Base-by-base conservation (phyloP, 2,329 filamentous ascomycete species). In the Fusarium illudens region DNA sequence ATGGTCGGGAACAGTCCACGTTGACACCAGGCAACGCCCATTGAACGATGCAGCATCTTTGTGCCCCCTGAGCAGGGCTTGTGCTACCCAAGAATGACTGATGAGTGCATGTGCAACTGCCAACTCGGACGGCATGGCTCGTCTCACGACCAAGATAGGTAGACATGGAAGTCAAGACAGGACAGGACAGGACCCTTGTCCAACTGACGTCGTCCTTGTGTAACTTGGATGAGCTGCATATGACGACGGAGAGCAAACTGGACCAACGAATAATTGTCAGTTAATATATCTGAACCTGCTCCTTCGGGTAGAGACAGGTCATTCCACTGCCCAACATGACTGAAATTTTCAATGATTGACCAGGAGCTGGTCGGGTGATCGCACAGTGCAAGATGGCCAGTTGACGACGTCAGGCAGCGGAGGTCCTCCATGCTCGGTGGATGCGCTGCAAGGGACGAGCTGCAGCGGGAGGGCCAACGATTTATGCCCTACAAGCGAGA, bases 401-500 rank as follows among this genome's bases (percentile, higher is more conserved):
- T 30, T 27, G 29, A 56, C 17, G 29, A 65, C 25, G 25, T 6
- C 25, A n/a, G 11, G 12, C 12, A 5, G 11, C 6, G 10, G 34
- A 39, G 36, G 36, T 33, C 32, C 42, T 48, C 37, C 30, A 46
- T 51, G 59, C 58, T 64, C 50, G 62, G 70, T 55, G 68, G 56
- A 56, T 32, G 64, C 63, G 36, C 65, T 71, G 68, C 68, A 71
- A 71, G 66, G 60, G 56, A 65, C 69, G 33, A 46, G 53, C 52
- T 65, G 65, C 68, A 70, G 66, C 58, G 60, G 39, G 25, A 62
- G 50, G 60, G 17, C 68, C 68, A 71, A 71, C 68, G 67, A 70
- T 66, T 67, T 67, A 34, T 64, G 68, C 68, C 65, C 68, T 70
- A 64, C 65, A 70, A 71, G 68, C 68, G 68, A 71, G 48, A 60